Percentiles rank a stretch among this genome's conserved stretches.
Conservation (phyloP, 2,329 filamentous ascomycete genomes). For the Paramyrothecium sp. region DNA sequence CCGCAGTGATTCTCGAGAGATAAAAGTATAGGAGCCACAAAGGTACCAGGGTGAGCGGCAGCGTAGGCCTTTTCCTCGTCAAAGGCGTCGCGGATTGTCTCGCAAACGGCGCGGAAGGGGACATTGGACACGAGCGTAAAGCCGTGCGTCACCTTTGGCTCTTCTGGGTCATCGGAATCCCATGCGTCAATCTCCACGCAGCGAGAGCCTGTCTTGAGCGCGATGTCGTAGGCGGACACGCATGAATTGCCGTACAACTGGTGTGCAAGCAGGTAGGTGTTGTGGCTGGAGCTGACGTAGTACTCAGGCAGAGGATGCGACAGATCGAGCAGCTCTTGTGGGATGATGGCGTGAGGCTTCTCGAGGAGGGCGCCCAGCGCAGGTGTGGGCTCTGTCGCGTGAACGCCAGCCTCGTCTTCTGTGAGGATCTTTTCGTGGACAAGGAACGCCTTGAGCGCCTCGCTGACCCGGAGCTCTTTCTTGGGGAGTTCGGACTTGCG, state of each 20-base stretch:
- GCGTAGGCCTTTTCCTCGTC: slow-evolving; percentile 54
- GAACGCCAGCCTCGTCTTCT: slow-evolving; percentile 44
- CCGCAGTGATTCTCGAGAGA: slow-evolving; percentile 69
- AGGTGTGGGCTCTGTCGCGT: slow-evolving; percentile 35
- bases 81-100: slow-evolving; percentile 61
- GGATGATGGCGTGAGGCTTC: slow-evolving; percentile 57
- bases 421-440: slow-evolving; percentile 50
- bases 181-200: slow-evolving; percentile 75
- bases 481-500: slow-evolving; percentile 50
- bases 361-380: slow-evolving; percentile 52
- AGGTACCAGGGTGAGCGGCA: slow-evolving; percentile 27
- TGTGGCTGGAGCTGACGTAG: slow-evolving; percentile 72
- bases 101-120: slow-evolving; percentile 62
- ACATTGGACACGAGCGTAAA: slow-evolving; percentile 68
- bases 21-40: slow-evolving; percentile 58
- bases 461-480: slow-evolving; percentile 57
- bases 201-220: slow-evolving; percentile 60
- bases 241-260: slow-evolving; percentile 65
- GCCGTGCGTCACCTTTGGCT: slow-evolving; percentile 70
- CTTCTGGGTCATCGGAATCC: slow-evolving; percentile 60
- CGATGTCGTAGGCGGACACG: slow-evolving; percentile 61
- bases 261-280: slow-evolving; percentile 70
- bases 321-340: slow-evolving; percentile 51
- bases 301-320: slow-evolving; percentile 65
- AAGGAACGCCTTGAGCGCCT: slow-evolving; percentile 55